Evolutionary conservation across 1,284 basidiomycete species (phyloP).

Genomic region (Ceratobasidium sp.): DNA sequence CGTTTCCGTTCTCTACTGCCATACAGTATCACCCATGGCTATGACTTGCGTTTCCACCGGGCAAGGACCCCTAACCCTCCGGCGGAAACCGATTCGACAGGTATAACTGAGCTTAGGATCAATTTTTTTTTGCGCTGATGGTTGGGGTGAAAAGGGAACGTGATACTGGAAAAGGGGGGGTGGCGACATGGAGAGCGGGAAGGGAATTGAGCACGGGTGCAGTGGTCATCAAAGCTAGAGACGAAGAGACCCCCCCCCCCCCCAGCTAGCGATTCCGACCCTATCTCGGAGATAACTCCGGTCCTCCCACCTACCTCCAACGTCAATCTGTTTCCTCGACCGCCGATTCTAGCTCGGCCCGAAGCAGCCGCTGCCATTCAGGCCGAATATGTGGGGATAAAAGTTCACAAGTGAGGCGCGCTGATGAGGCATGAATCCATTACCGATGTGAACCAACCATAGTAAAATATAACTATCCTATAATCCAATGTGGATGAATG

Average conservation of each 20-base stretch:
- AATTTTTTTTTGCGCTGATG: slow-evolving; percentile 43
- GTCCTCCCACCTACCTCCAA: slow-evolving; percentile 11
- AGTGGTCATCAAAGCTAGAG: background rate
- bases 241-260: background rate
- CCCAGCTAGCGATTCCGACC: background rate
- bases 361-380: slow-evolving; percentile 29
- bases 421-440: too few relatives aligned
- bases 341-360: background rate
- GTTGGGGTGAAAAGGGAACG: slow-evolving; percentile 39
- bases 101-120: slow-evolving; percentile 31
- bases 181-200: background rate
- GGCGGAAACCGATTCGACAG: slow-evolving; percentile 13
- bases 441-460: too few relatives aligned
- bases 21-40: slow-evolving; percentile 38
- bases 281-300: slow-evolving; percentile 1
- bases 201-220: background rate
- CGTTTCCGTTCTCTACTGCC: slow-evolving; percentile 33
- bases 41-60: slow-evolving; percentile 31
- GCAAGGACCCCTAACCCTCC: background rate
- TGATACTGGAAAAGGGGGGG: slow-evolving; percentile 3
- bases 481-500: slow-evolving; percentile 7
- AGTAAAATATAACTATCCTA: background rate
- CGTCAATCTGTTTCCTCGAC: too few relatives aligned
- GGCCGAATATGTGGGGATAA: slow-evolving; percentile 46
- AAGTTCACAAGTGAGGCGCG: too few relatives aligned